Evolutionary conservation across 352 stramenopile species (phyloP), one percentile per base, ranked within the genome.

Genomic region (Phytophthora sojae): DNA sequence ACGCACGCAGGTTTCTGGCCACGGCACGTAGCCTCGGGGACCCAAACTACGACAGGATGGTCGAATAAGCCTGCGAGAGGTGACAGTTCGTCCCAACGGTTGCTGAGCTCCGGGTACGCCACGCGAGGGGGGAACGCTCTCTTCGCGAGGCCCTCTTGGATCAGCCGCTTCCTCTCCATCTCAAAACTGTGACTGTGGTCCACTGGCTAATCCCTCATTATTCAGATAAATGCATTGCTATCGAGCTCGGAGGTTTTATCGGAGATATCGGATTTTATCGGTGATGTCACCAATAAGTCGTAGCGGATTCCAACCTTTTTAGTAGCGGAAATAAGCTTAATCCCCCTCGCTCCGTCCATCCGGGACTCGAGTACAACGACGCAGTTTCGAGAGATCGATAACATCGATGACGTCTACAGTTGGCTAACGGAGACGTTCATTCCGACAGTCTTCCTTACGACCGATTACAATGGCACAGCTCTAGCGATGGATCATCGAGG

Each of bases 341-440:
- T 21, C 21, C 21, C 26, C 26, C 26, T 29, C 26, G 26, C 26
- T 29, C 26, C 1, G 26, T 5, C 26, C 26, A 29, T 29, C 26
- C 26, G 26, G 26, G 26, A 29, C 26, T 29, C 26, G 12, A 63
- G 72, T 42, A 79, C 76, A 14, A 68, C 63, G 42, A 71, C 82
- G 26, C 79, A 86, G 53, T 82, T 84, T 21, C 35, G 11, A 23
- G 80, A 86, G 50, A 77, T 86, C 32, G 49, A 64, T 47, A 65
- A 35, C 21, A 44, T 73, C 35, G 39, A 35, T 7, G 76, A 82
- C 44, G 66, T 71, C 7, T 86, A 81, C 56, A 45, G 69, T 25
- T 86, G 79, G 79, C 58, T 86, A 37, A 65, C 60, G 21, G 50
- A 81, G 14, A 77, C 79, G 23, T 68, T 86, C 29, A 61, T 81